Base-by-base conservation (phyloP, 140 eudicot genomes). In the Erigeron philadelphicus region DNA sequence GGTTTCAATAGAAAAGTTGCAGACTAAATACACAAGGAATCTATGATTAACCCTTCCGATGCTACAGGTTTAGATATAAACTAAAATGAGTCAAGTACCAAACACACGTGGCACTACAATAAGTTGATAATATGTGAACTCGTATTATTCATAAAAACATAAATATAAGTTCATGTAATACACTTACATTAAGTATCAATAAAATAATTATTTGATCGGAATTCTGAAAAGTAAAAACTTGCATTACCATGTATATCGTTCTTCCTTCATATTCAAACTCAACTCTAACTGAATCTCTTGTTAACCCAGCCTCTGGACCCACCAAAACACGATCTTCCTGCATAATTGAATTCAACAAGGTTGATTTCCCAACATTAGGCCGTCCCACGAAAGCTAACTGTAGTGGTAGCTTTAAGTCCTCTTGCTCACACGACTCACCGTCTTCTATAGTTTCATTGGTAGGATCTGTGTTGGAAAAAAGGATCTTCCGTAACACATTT, bases 281-380 rank as follows among this genome's bases (percentile, higher is more conserved):
- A 74, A 83, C 95, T 74, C 96, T 82, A 68, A 93, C 84, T 0
- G 98, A 93, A 77, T 89, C 98, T 85, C 96, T 80, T 1, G 98
- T 93, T 76, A 93, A 70, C 40, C 98, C 98, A 74, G 98, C 98
- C 81, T 93, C 98, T 40, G 96, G 98, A 23, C 96, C 98, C 79
- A 89, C 96, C 78, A 93, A 70, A 73, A 89, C 98, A 59, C 98
- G 98, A 31, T 93, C 84, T 82, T 93, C 96, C 77, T 86, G 94
- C 57, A 89, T 80, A 72, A 93, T 72, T 41, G 95, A 78, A 75
- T 93, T 93, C 76, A 93, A 70, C 76, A 93, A 81, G 41, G 98
- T 93, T 60, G 96, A 89, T 76, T 93, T 93, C 66, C 98, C 96
- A 62, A 93, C 98, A 81, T 93, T 93, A 57, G 98, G 98, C 46